phyloP scores from a whole-genome alignment of 345 rosid genomes.

The Camelina neglecta region DNA sequence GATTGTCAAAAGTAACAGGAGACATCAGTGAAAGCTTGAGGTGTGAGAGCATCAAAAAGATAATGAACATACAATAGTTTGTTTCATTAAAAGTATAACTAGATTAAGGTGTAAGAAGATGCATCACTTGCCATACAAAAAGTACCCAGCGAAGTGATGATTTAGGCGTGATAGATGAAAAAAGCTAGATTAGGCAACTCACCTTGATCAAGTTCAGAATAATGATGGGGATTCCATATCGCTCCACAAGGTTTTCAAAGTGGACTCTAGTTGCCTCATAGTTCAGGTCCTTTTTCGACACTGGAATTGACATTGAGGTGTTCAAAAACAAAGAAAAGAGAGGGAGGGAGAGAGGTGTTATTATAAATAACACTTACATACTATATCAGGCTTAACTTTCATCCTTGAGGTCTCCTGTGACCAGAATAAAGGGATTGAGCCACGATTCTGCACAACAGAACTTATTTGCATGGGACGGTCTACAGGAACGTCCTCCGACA shows the following conservation, averaged over 20 bases:
- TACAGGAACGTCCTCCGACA: constrained; percentile 75
- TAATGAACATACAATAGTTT: constrained; percentile 18
- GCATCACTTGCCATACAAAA: constrained; percentile 27
- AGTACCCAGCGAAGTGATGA: not conserved
- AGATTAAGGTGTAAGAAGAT: constrained; percentile 19
- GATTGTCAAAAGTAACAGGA: constrained; percentile 20
- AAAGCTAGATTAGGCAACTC: constrained; percentile 38
- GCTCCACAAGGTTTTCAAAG: constrained; percentile 83
- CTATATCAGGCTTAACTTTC: constrained; percentile 94
- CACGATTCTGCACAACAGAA: constrained; percentile 97
- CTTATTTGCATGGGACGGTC: constrained; percentile 77
- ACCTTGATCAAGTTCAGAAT: constrained; percentile 96
- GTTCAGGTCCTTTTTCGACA: constrained; percentile 85
- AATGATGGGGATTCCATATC: constrained; percentile 96
- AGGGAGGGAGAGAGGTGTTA: not conserved
- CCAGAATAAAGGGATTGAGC: constrained; percentile 98
- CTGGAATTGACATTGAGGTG: constrained; percentile 51
- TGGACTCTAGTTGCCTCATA: constrained; percentile 95
- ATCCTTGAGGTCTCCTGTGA: constrained; percentile 98
- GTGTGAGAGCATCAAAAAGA: not conserved
- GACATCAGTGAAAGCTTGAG: constrained; percentile 22
- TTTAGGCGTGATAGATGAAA: constrained; percentile 16
- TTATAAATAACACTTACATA: constrained; percentile 62
- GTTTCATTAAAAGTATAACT: not conserved
- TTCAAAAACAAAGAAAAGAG: constrained; percentile 17